These are phyloP conservation scores for Candida chauliodis DNA, from an alignment of 805 yeast species.

Conservation along the genomic window DNA sequence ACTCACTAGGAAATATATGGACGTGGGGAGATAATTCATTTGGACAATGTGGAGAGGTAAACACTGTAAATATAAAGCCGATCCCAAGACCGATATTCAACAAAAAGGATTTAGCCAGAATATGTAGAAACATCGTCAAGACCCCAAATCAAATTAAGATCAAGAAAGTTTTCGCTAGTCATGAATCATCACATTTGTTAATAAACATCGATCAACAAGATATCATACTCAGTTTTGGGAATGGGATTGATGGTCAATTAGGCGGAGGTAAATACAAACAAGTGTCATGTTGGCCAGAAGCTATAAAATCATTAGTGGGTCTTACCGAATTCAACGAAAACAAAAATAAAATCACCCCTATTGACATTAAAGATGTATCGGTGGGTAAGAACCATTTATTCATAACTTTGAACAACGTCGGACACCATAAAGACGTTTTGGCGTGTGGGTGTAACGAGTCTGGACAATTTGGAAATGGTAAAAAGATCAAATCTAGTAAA, in stretches of 20 bases:
- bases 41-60: constrained; percentile 81
- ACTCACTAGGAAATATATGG: constrained; percentile 65
- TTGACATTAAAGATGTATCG: constrained; percentile 50
- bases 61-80: constrained; percentile 64
- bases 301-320: constrained; percentile 45
- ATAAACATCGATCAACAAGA: constrained; percentile 21
- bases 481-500: constrained; percentile 51
- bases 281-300: constrained; percentile 64
- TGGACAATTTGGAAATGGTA: constrained; percentile 87
- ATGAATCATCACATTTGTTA: constrained; percentile 45
- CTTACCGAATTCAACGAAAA: constrained; percentile 56
- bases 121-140: constrained; percentile 26
- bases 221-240: constrained; percentile 65
- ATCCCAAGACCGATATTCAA: constrained; percentile 52
- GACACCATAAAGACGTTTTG: constrained; percentile 50
- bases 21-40: constrained; percentile 80
- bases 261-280: constrained; percentile 78
- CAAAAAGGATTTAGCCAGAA: constrained; percentile 11
- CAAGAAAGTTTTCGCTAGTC: constrained; percentile 62
- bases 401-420: constrained; percentile 50
- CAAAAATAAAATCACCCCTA: constrained; percentile 34
- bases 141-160: constrained; percentile 27
- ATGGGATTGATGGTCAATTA: constrained; percentile 80
- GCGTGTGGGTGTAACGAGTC: constrained; percentile 81
- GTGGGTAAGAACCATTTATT: constrained; percentile 66